Evolutionary conservation across 116 monocot genomes (phyloP), one percentile per base, ranked within the genome.

Genomic region (Papilionanthe hybrid): DNA sequence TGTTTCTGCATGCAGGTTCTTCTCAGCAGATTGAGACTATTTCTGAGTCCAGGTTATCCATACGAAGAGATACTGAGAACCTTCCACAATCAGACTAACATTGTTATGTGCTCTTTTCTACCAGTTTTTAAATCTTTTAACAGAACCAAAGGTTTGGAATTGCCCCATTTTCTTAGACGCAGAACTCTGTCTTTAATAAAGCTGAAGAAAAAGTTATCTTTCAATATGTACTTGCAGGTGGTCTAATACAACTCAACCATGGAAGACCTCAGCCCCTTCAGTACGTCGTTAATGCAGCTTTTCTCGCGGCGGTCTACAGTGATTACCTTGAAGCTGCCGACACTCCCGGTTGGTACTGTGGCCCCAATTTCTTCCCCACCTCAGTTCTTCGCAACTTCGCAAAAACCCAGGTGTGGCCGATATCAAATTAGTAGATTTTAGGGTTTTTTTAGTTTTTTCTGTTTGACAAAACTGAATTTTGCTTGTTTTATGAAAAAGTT

Each of bases 301-400:
- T 89, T 65, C 89, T 89, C 63, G 89, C 89, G 8, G 67, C 87
- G 22, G 57, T 89, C 58, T 89, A 78, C 76, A 87, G 89, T 81
- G 89, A 89, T 69, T 89, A 89, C 83, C 86, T 89, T 71, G 87
- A 89, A 53, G 89, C 89, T 72, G 89, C 87, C 7, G 89, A 89
- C 85, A 84, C 87, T 18, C 89, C 89, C 0, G 89, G 89, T 71
- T 89, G 89, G 89, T 89, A 89, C 63, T 89, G 89, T 29, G 89
- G 89, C 22, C 89, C 89, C 20, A 72, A 89, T 72, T 89, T 89
- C 84, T 89, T 80, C 78, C 58, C 89, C 7, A 86, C 84, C 29
- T 72, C 74, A 5, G 84, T 82, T 72, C 84, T 89, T 23, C 86
- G 87, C 17, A 75, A 86, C 77, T 89, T 89, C 25, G 89, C 89